Evolutionary conservation across 257 asterid genomes (phyloP).

Genomic region (Lavandula angustifolia): DNA sequence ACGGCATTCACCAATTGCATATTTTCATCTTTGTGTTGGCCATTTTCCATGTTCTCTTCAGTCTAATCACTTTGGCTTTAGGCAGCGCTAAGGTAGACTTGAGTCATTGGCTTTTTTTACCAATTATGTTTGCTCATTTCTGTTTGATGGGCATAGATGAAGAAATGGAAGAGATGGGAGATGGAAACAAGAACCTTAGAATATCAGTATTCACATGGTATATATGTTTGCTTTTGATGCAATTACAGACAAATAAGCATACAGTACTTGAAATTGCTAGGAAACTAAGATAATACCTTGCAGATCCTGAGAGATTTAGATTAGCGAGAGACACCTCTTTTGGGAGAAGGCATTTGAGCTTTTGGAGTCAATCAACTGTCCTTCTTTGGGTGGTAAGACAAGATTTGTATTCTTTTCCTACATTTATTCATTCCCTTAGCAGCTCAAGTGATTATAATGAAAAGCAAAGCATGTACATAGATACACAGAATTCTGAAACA

Average conservation of each 20-base stretch:
- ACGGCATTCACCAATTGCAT: slow-evolving; percentile 63
- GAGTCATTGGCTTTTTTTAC: not conserved
- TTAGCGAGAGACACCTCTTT: slow-evolving; percentile 65
- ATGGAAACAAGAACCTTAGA: slow-evolving; percentile 58
- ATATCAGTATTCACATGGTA: slow-evolving; percentile 58
- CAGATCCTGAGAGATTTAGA: slow-evolving; percentile 65
- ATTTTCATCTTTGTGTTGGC: slow-evolving; percentile 67
- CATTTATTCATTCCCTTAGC: not conserved
- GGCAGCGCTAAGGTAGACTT: slow-evolving; percentile 51
- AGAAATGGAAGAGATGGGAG: slow-evolving; percentile 75
- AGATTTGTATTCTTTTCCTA: not conserved
- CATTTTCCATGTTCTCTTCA: slow-evolving; percentile 52
- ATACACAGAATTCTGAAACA: not conserved
- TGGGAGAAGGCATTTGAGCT: slow-evolving; percentile 59
- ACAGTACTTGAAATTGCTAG: not conserved
- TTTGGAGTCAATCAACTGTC: slow-evolving; percentile 51
- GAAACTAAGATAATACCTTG: slow-evolving; percentile 8
- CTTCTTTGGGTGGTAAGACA: slow-evolving; percentile 50
- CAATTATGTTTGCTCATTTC: not conserved
- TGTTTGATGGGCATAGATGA: slow-evolving; percentile 44
- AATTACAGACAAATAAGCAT: not conserved
- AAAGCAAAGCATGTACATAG: not conserved
- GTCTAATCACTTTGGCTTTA: slow-evolving; percentile 50
- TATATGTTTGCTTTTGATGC: not conserved
- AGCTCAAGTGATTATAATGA: too few species aligned